Conservation (phyloP, 1,139 yeast genomes). For the Geotrichum histeridarum region DNA sequence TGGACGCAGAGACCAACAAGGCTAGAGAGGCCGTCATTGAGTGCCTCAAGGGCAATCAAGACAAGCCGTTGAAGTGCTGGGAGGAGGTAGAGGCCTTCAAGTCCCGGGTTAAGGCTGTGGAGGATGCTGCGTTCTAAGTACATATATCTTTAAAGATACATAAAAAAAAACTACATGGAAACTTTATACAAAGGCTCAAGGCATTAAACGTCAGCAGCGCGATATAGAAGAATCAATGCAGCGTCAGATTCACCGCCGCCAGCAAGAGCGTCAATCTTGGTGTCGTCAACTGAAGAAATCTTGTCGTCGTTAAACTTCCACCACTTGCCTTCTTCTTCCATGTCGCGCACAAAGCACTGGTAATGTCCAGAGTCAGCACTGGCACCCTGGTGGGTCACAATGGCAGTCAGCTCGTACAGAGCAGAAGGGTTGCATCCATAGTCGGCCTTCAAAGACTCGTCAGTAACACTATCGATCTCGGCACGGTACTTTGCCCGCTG, state of each 20-base stretch:
- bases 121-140: conserved; percentile 13
- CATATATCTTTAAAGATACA: background rate
- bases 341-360: conserved; percentile 79
- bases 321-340: conserved; percentile 67
- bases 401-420: conserved; percentile 74
- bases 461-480: conserved; percentile 31
- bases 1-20: conserved; percentile 38
- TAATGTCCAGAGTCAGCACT: conserved; percentile 97
- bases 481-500: conserved; percentile 39
- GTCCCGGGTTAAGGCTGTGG: conserved; percentile 30
- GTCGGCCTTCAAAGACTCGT: conserved; percentile 36
- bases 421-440: conserved; percentile 82
- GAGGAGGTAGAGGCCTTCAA: conserved; percentile 76
- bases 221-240: conserved; percentile 82
- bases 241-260: conserved; percentile 99
- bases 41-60: conserved; percentile 66
- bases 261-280: conserved; percentile 74
- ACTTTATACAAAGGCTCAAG: no score
- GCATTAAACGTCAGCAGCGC: conserved; percentile 57
- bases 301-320: conserved; percentile 93
- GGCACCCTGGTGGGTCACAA: conserved; percentile 91
- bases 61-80: conserved; percentile 80
- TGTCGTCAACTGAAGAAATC: conserved; percentile 70
- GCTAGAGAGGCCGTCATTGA: conserved; percentile 56
- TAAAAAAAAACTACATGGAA: no score